Conservation (phyloP, 805 yeast genomes). For the Wickerhamomyces chambardii region DNA sequence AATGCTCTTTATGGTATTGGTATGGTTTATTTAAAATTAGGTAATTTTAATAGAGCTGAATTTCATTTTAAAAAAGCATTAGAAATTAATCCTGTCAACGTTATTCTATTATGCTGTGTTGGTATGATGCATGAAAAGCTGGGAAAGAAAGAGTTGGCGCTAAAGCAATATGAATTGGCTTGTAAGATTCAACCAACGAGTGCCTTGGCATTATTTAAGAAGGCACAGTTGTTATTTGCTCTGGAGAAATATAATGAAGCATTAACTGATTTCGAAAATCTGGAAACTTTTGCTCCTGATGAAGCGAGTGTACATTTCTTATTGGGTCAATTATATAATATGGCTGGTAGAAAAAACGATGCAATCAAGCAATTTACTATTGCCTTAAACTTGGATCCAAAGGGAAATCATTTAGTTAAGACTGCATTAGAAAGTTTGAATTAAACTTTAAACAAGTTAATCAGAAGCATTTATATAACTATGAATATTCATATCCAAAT, state of each 20-base stretch:
- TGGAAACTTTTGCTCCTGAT: constrained; percentile 79
- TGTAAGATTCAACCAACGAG: constrained; percentile 76
- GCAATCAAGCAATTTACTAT: constrained; percentile 84
- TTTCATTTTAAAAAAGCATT: constrained; percentile 83
- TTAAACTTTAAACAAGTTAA: background rate
- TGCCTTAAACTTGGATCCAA: constrained; percentile 88
- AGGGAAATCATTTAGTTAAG: constrained; percentile 76
- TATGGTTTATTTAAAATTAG: constrained; percentile 82
- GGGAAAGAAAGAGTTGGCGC: constrained; percentile 60
- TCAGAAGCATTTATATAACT: no score
- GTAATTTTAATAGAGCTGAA: constrained; percentile 77
- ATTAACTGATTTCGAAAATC: constrained; percentile 59
- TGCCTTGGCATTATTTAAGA: constrained; percentile 80
- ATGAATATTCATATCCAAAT: no score
- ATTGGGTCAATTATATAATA: constrained; percentile 78
- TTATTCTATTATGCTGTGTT: constrained; percentile 82
- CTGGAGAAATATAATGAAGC: constrained; percentile 70
- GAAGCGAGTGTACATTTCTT: constrained; percentile 91
- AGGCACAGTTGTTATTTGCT: constrained; percentile 71
- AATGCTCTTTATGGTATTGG: constrained; percentile 96
- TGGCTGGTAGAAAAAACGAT: constrained; percentile 59
- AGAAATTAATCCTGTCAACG: constrained; percentile 83
- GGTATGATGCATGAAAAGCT: constrained; percentile 87
- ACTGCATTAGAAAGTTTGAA: constrained; percentile 64
- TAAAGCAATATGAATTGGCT: constrained; percentile 77